Conservation (phyloP, 78 protist species). For the Speleostelium caveatum region DNA sequence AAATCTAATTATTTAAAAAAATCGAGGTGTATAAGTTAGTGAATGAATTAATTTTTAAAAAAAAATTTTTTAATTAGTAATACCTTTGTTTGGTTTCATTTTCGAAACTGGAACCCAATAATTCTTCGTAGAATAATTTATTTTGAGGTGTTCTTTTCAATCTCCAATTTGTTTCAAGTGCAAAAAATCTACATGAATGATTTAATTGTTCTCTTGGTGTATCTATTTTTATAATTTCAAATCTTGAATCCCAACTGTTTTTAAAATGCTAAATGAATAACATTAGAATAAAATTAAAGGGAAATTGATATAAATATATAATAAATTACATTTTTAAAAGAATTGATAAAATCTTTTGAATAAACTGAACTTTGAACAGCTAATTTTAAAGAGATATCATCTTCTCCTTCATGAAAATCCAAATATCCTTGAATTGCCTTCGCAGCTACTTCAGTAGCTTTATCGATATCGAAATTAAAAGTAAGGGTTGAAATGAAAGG, state of each 20-base stretch:
- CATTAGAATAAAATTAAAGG: neutral
- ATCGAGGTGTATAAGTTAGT: too few species aligned
- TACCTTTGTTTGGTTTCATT: slow-evolving; percentile 11
- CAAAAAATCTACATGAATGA: slow-evolving; percentile 17
- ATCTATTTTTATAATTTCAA: slow-evolving; percentile 24
- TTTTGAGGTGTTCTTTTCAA: slow-evolving; percentile 59
- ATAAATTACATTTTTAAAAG: slow-evolving; percentile 35
- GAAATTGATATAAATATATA: neutral
- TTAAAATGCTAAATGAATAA: neutral
- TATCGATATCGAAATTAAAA: slow-evolving; percentile 5
- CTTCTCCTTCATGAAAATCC: slow-evolving; percentile 46
- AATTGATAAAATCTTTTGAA: neutral
- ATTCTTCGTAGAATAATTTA: slow-evolving; percentile 28
- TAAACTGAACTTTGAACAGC: slow-evolving; percentile 28
- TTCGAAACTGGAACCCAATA: slow-evolving; percentile 1
- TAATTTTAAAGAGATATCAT: slow-evolving; percentile 59
- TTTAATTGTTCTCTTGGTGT: slow-evolving; percentile 13
- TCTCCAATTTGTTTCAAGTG: slow-evolving; percentile 68
- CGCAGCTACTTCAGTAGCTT: slow-evolving; percentile 54
- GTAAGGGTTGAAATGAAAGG: slow-evolving; percentile 51
- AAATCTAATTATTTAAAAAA: neutral
- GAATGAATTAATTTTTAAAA: too few species aligned
- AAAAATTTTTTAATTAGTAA: too few species aligned
- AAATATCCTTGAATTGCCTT: slow-evolving; percentile 37
- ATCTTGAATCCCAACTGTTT: slow-evolving; percentile 55